Evolutionary conservation across 2,329 filamentous ascomycete genomes (phyloP).

Genomic region (Sporothrix schenckii): DNA sequence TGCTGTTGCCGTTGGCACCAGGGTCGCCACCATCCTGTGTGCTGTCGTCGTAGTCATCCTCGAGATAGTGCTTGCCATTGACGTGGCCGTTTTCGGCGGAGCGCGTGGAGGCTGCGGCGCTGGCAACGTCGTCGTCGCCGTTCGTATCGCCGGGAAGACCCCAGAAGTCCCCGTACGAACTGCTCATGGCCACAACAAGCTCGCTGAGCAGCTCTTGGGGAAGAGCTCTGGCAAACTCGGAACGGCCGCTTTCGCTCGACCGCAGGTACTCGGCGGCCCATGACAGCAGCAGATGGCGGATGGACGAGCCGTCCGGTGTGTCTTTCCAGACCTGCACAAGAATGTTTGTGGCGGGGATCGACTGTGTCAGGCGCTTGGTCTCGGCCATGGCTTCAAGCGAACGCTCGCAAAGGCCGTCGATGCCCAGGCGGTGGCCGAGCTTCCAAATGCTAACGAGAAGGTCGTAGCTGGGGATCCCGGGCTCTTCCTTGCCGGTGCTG

Average conservation of each 20-base stretch:
- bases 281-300: constrained; percentile 60
- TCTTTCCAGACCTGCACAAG: constrained; percentile 65
- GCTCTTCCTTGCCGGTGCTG: constrained; percentile 34
- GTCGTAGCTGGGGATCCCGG: constrained; percentile 56
- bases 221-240: constrained; percentile 62
- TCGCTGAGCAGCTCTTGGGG: constrained; percentile 66
- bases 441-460: constrained; percentile 61
- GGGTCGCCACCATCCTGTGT: constrained; percentile 25
- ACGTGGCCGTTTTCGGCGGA: constrained; percentile 33
- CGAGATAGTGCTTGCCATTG: constrained; percentile 56
- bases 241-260: constrained; percentile 57
- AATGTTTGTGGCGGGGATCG: constrained; percentile 61
- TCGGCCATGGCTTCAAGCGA: constrained; percentile 62
- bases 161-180: constrained; percentile 45
- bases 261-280: constrained; percentile 68
- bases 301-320: constrained; percentile 62
- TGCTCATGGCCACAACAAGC: constrained; percentile 63
- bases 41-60: constrained; percentile 49
- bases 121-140: not conserved
- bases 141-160: constrained; percentile 37
- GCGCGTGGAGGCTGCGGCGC: constrained; percentile 33
- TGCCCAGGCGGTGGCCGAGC: constrained; percentile 54
- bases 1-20: constrained; percentile 1
- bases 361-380: constrained; percentile 54
- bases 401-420: constrained; percentile 60